These are phyloP conservation scores for Jatropha curcas DNA, from an alignment of 345 rosid species.

Conservation along the genomic window DNA sequence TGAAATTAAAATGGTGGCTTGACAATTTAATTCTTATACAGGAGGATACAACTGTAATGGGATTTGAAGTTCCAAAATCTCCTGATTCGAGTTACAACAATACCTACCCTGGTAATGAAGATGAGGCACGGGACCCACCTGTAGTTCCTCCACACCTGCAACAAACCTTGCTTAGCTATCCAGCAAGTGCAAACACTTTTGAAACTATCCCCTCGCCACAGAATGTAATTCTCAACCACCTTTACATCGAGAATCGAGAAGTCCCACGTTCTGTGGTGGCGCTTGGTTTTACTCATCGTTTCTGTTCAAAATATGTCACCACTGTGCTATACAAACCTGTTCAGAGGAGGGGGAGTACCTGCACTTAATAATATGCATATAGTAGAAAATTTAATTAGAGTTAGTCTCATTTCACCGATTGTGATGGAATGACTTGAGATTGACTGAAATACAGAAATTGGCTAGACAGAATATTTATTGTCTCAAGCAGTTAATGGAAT, in stretches of 20 bases:
- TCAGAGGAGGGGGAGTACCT: slow-evolving; percentile 42
- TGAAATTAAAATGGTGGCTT: background rate
- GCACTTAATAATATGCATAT: slow-evolving; percentile 40
- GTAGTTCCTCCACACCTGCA: slow-evolving; percentile 76
- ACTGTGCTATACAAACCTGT: slow-evolving; percentile 89
- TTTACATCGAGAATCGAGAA: slow-evolving; percentile 83
- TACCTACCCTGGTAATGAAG: slow-evolving; percentile 57
- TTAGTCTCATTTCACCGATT: slow-evolving; percentile 19
- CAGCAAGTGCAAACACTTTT: slow-evolving; percentile 44
- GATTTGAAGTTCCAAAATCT: slow-evolving; percentile 86
- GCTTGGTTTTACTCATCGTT: slow-evolving; percentile 92
- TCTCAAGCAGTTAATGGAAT: slow-evolving; percentile 12
- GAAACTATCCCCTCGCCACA: slow-evolving; percentile 60
- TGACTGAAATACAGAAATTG: slow-evolving; percentile 22
- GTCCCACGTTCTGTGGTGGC: slow-evolving; percentile 88
- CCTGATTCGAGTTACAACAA: slow-evolving; percentile 94
- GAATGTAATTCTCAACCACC: slow-evolving; percentile 76
- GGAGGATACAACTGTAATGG: slow-evolving; percentile 78
- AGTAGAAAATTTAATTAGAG: slow-evolving; percentile 9
- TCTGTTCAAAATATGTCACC: slow-evolving; percentile 80
- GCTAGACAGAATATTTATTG: slow-evolving; percentile 24
- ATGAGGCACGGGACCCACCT: slow-evolving; percentile 91
- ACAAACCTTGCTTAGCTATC: slow-evolving; percentile 55
- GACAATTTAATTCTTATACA: slow-evolving; percentile 26
- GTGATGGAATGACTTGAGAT: slow-evolving; percentile 23